A percentile compares a stretch with the other conserved stretches of the same genome.
phyloP scores from a whole-genome alignment of 2,329 filamentous ascomycete species.

The Fusarium sp. region DNA sequence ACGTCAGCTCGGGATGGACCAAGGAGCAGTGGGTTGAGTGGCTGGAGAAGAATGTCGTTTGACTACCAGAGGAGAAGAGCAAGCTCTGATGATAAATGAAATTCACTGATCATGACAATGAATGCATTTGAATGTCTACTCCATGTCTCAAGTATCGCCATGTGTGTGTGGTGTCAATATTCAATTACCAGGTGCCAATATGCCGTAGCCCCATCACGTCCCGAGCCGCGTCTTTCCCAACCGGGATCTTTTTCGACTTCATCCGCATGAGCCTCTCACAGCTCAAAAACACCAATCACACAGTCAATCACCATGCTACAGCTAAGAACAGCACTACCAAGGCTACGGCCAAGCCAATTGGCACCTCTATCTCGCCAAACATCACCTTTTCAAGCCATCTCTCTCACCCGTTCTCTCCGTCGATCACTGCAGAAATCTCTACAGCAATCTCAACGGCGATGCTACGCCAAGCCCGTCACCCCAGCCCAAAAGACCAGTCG shows the following conservation, averaged over 20 bases:
- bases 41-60: slow-evolving; percentile 70
- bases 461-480: slow-evolving; percentile 38
- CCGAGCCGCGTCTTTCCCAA: slow-evolving; percentile 6
- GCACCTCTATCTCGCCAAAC: neutral
- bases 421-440: slow-evolving; percentile 42
- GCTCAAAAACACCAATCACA: slow-evolving; percentile 6
- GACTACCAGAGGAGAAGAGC: slow-evolving; percentile 13
- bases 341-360: slow-evolving; percentile 36
- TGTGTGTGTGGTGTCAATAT: slow-evolving; percentile 10
- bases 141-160: neutral
- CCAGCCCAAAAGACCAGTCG: slow-evolving; percentile 23
- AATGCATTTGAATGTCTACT: neutral
- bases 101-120: neutral
- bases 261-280: slow-evolving; percentile 15
- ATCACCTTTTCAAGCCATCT: neutral
- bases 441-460: slow-evolving; percentile 41
- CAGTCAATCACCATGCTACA: slow-evolving; percentile 34
- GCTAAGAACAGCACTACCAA: slow-evolving; percentile 34
- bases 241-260: slow-evolving; percentile 30
- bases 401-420: slow-evolving; percentile 29
- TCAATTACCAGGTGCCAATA: slow-evolving; percentile 14
- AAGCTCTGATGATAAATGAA: slow-evolving; percentile 28
- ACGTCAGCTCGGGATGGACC: slow-evolving; percentile 83
- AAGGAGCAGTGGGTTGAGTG: slow-evolving; percentile 88
- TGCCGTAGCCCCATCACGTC: slow-evolving; percentile 1